Base-by-base conservation (phyloP, 2,329 filamentous ascomycete species). In the Xylaria sp. region DNA sequence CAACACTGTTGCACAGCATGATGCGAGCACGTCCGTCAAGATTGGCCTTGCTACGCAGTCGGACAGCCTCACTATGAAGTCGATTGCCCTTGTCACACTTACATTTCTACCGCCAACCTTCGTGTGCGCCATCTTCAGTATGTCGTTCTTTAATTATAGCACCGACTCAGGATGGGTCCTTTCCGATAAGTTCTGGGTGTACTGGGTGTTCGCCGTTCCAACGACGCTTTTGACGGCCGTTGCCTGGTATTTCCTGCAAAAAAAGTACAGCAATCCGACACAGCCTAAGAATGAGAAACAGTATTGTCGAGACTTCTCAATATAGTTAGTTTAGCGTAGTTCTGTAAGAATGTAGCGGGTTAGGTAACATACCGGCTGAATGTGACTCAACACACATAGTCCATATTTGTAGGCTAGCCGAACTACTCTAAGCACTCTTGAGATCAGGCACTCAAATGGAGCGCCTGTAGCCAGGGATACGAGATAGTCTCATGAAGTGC, bases 41-140 rank as follows among this genome's bases (percentile, higher is more conserved):
- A 81, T 85, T 9, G 79, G 79, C 0, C 74, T 73, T 10, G 79
- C 80, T 0, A 77, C 82, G 0, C 78, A 80, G n/a, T 66, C 66
- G 0, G 86, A 87, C 58, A 85, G 83, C 66, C 77, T 81, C 0
- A 80, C 83, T 0, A 86, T 87, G 83, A 84, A 82, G 72, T 83
- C 82, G 0, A 78, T 87, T 50, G 81, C 84, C 0, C 78, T 85
- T 17, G 74, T 86, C 0, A 85, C 84, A 0, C 70, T 85, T 6
- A 73, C 77, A 0, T 87, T 87, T 44, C 72, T 87, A 0, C 85
- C 85, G 0, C 79, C 83, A 0, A 87, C 85, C 0, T 86, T 86
- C 67, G 78, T 86, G 17, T 84, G 75, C 0, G 78, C 81, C 5
- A 75, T 87, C 3, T 84, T 84, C 51, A 82, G 81, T 70, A 84